These are phyloP conservation scores for Eutypa lata DNA, from an alignment of 2,329 filamentous ascomycete species.

Conservation along the genomic window DNA sequence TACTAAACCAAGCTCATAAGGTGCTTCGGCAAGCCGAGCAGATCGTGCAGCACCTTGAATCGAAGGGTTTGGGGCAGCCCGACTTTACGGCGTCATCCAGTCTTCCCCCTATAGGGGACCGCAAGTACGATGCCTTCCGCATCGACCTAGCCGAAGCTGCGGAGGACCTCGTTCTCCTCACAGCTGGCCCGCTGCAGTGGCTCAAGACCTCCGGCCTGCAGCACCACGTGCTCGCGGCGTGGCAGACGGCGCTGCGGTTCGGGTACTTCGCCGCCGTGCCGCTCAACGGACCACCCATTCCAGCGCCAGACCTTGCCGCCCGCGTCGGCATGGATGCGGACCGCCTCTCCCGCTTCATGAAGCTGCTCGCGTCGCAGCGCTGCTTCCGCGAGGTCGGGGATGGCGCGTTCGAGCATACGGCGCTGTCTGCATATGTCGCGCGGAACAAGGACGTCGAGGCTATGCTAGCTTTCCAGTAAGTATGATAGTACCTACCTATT, in stretches of 20 bases:
- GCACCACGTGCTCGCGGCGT: slow-evolving; percentile 16
- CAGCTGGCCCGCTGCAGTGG: slow-evolving; percentile 7
- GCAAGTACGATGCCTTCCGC: neutral
- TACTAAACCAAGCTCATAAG: too few relatives aligned
- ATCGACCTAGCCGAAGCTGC: neutral
- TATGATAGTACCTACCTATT: too few relatives aligned
- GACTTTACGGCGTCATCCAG: too few relatives aligned
- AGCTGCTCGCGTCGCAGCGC: slow-evolving; percentile 6
- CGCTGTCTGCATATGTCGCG: slow-evolving; percentile 8
- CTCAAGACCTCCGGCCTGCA: slow-evolving; percentile 8
- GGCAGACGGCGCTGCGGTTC: slow-evolving; percentile 16
- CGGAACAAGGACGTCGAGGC: slow-evolving; percentile 10
- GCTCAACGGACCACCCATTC: too few relatives aligned
- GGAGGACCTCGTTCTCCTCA: slow-evolving; percentile 6
- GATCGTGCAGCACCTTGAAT: too few relatives aligned
- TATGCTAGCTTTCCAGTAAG: too few relatives aligned
- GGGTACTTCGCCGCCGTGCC: slow-evolving; percentile 14
- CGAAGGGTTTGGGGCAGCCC: too few relatives aligned
- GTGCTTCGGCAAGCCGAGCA: too few relatives aligned
- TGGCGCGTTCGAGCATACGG: slow-evolving; percentile 8
- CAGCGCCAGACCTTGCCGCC: neutral
- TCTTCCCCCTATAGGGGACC: too few relatives aligned
- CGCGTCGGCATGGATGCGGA: slow-evolving; percentile 8
- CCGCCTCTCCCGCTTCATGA: slow-evolving; percentile 8
- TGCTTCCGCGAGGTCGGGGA: slow-evolving; percentile 11